phyloP scores from a whole-genome alignment of 2,329 filamentous ascomycete genomes.

The Trichoderma sp. region DNA sequence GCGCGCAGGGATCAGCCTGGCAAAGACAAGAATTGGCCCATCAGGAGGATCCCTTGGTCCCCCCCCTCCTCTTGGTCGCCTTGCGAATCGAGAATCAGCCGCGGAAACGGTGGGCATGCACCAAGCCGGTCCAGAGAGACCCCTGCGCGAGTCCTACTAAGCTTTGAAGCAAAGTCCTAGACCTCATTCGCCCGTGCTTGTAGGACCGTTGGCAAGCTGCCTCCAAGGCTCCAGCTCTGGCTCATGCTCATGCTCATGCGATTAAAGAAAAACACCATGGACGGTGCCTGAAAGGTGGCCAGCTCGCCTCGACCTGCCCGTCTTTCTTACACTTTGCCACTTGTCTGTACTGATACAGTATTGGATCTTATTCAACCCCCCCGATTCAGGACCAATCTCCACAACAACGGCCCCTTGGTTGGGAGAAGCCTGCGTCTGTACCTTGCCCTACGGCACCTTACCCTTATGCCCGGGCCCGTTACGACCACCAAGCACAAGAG shows the following conservation, averaged over 20 bases:
- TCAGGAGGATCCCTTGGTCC: not conserved
- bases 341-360: not conserved
- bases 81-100: constrained; percentile 16
- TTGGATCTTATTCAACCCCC: not conserved
- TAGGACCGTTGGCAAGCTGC: constrained; percentile 29
- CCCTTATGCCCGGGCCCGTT: not conserved
- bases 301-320: not conserved
- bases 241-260: constrained; percentile 17
- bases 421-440: not conserved
- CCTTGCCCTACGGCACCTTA: not conserved
- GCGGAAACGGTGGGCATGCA: constrained; percentile 15
- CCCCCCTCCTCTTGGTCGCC: constrained; percentile 6
- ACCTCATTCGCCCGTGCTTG: constrained; percentile 28
- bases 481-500: constrained; percentile 6
- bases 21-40: constrained; percentile 7
- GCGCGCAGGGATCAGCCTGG: constrained; percentile 15
- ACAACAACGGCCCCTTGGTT: not conserved
- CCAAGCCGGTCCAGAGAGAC: constrained; percentile 9
- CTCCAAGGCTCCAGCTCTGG: constrained; percentile 23
- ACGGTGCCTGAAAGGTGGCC: constrained; percentile 19
- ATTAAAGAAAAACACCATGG: constrained; percentile 28
- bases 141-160: constrained; percentile 28
- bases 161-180: constrained; percentile 31
- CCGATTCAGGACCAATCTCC: not conserved
- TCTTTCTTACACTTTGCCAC: constrained; percentile 6